Conservation (phyloP, 2,329 filamentous ascomycete genomes). For the Microcera coccophila region DNA sequence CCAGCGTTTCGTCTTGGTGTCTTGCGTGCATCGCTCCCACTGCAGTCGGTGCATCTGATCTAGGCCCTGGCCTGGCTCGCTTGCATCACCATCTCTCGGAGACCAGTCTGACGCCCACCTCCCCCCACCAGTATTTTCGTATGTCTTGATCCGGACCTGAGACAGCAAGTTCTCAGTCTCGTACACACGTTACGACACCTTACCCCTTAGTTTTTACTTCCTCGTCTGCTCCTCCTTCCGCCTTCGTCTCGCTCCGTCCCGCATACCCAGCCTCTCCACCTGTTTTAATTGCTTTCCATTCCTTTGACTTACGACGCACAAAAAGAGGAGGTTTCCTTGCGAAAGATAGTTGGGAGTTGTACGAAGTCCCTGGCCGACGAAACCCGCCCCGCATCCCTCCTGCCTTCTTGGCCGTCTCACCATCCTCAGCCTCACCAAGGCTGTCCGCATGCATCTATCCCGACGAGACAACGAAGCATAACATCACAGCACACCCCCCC, state of each 20-base stretch:
- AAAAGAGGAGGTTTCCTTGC: no score
- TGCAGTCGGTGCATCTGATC: slow-evolving; percentile 25
- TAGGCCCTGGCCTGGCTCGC: slow-evolving; percentile 29
- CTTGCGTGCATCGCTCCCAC: slow-evolving; percentile 2
- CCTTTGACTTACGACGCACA: no score
- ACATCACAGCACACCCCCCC: slow-evolving; percentile 15
- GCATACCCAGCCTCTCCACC: neutral
- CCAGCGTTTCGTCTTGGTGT: neutral
- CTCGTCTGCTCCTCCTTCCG: slow-evolving; percentile 6
- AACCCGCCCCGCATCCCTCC: slow-evolving; percentile 18
- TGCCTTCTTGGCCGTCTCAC: slow-evolving; percentile 22
- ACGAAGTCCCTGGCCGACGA: slow-evolving; percentile 20
- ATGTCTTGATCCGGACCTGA: slow-evolving; percentile 21
- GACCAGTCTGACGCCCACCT: neutral
- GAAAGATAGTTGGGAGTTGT: no score
- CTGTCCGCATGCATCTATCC: slow-evolving; percentile 13
- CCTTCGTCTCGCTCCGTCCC: slow-evolving; percentile 7
- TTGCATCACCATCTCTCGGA: slow-evolving; percentile 24
- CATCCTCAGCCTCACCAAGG: slow-evolving; percentile 24
- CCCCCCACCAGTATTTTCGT: slow-evolving; percentile 26
- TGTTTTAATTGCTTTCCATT: neutral
- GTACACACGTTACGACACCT: slow-evolving; percentile 14
- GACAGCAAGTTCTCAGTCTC: slow-evolving; percentile 20
- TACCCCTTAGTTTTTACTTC: slow-evolving; percentile 8
- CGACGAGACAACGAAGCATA: slow-evolving; percentile 13